Percentiles rank a stretch among this genome's conserved stretches.
Conservation (phyloP, 139 green algal species). For the Zygnema cylindricum region DNA sequence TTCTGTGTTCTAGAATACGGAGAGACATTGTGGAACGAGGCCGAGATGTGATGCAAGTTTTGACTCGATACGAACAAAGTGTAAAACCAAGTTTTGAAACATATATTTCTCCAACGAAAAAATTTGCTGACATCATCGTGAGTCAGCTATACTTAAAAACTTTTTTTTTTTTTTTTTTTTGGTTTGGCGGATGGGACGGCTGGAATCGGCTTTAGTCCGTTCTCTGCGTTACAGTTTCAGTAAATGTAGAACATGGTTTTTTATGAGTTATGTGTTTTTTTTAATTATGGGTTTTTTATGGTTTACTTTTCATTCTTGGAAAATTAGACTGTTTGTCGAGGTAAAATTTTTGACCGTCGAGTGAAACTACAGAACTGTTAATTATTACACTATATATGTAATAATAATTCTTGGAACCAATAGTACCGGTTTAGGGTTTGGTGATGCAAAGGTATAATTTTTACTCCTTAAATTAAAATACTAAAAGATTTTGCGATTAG, state of each 20-base stretch:
- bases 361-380: too few species aligned
- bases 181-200: not conserved
- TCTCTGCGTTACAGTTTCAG: not conserved
- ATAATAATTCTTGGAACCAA: too few species aligned
- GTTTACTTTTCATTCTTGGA: constrained; percentile 3
- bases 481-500: too few species aligned
- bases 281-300: not conserved
- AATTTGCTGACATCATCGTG: constrained; percentile 89
- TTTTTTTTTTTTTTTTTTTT: not conserved
- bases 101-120: constrained; percentile 82
- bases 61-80: constrained; percentile 33
- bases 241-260: not conserved
- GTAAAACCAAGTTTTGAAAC: constrained; percentile 90
- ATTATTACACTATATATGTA: too few species aligned
- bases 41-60: constrained; percentile 28
- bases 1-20: constrained; percentile 22
- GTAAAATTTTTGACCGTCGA: too few species aligned
- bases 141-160: not conserved
- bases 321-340: too few species aligned
- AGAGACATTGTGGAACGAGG: constrained; percentile 47
- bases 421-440: too few species aligned
- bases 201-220: not conserved
- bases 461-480: too few species aligned
- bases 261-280: not conserved
- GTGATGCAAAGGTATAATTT: too few species aligned